phyloP scores from a whole-genome alignment of 805 yeast genomes.

The Ogataea ramenticola region DNA sequence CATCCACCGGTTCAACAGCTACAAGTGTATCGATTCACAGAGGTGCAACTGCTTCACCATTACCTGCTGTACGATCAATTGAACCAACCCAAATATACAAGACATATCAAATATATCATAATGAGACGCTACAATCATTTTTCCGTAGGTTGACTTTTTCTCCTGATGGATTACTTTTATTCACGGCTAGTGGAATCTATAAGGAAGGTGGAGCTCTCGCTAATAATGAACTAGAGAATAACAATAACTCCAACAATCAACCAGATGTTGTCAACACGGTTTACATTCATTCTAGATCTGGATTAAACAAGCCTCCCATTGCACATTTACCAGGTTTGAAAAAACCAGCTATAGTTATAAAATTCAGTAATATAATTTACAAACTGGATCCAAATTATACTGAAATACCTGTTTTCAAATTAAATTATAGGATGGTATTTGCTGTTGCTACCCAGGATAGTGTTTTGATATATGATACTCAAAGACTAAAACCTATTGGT shows the following conservation, averaged over 20 bases:
- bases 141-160: constrained; percentile 82
- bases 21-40: constrained; percentile 23
- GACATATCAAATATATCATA: constrained; percentile 56
- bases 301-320: constrained; percentile 62
- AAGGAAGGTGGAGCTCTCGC: constrained; percentile 20
- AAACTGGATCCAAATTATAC: constrained; percentile 19
- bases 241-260: neutral
- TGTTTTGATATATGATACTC: constrained; percentile 77
- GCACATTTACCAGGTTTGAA: constrained; percentile 72
- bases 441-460: constrained; percentile 93
- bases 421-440: constrained; percentile 77
- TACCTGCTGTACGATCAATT: constrained; percentile 40
- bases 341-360: constrained; percentile 77
- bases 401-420: constrained; percentile 31
- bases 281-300: constrained; percentile 67
- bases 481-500: constrained; percentile 59
- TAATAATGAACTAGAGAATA: neutral
- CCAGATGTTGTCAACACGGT: constrained; percentile 51
- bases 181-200: constrained; percentile 72
- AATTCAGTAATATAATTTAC: constrained; percentile 68
- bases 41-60: constrained; percentile 27
- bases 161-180: constrained; percentile 78
- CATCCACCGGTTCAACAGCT: constrained; percentile 27
- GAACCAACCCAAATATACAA: constrained; percentile 29
- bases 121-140: constrained; percentile 84